Evolutionary conservation across 2,329 filamentous ascomycete genomes (phyloP).

Genomic region (Ophiostoma populinum): DNA sequence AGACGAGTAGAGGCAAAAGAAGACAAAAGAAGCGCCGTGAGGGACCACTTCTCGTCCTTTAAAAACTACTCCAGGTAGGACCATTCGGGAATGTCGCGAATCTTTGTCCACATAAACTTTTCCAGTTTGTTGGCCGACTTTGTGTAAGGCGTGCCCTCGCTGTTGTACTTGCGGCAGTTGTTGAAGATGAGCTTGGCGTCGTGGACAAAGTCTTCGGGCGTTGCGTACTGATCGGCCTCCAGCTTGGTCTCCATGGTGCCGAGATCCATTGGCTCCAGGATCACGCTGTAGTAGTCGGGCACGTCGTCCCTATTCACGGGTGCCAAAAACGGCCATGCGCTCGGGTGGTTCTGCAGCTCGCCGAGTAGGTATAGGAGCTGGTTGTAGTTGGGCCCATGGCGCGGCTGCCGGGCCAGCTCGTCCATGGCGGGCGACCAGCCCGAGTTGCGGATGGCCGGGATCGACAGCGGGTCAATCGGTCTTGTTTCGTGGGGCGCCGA

Average conservation of each 20-base stretch:
- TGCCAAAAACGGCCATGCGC: constrained; percentile 85
- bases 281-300: constrained; percentile 94
- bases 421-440: constrained; percentile 98
- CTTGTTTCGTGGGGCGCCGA: background rate
- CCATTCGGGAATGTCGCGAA: constrained; percentile 88
- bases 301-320: constrained; percentile 94
- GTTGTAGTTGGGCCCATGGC: constrained; percentile 92
- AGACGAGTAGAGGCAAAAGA: background rate
- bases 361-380: constrained; percentile 84
- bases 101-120: constrained; percentile 89
- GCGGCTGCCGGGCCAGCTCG: constrained; percentile 80
- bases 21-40: background rate
- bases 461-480: constrained; percentile 69
- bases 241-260: constrained; percentile 92
- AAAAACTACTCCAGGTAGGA: constrained; percentile 39
- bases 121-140: constrained; percentile 88
- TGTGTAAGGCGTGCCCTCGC: constrained; percentile 83
- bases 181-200: constrained; percentile 83
- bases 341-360: constrained; percentile 83
- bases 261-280: constrained; percentile 94
- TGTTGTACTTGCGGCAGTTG: constrained; percentile 94
- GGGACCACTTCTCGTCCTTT: too few species aligned
- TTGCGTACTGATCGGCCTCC: constrained; percentile 80
- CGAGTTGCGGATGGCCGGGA: constrained; percentile 75
- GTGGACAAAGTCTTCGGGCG: constrained; percentile 78